phyloP scores from a whole-genome alignment of 768 basidiomycete genomes.

The Amanita rubescens region DNA sequence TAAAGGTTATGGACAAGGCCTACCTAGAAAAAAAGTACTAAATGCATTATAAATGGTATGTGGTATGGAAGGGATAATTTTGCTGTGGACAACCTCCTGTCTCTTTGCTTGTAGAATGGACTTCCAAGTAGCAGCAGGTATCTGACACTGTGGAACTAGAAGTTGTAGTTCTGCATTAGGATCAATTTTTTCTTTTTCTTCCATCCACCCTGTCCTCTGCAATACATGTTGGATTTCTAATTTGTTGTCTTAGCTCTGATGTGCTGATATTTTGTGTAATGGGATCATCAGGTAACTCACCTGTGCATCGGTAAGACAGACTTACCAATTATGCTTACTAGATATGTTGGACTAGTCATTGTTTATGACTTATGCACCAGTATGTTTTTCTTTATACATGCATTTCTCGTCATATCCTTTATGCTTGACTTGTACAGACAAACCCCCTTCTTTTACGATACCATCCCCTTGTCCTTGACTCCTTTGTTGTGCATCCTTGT shows the following conservation, averaged over 20 bases:
- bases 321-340: too few species aligned
- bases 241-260: not conserved
- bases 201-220: not conserved
- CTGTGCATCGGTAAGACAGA: not conserved
- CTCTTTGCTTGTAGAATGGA: not conserved
- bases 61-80: not conserved
- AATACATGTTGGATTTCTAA: conserved; percentile 2
- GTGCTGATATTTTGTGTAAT: not conserved
- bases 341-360: too few species aligned
- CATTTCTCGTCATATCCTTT: too few species aligned
- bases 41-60: not conserved
- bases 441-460: too few species aligned
- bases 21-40: too few species aligned
- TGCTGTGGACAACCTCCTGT: not conserved
- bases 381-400: too few species aligned
- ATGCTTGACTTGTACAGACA: too few species aligned
- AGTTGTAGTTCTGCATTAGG: too few species aligned
- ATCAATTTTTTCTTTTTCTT: not conserved
- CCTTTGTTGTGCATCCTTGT: too few species aligned
- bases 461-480: too few species aligned
- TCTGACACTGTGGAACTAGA: not conserved
- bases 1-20: too few species aligned
- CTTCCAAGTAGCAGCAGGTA: not conserved
- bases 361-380: too few species aligned
- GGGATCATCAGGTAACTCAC: not conserved